A percentile compares a stretch with the other conserved stretches of the same genome.
Evolutionary conservation across 176 grass and related monocot species (phyloP).

Genomic region (Coix lacrymajobi): DNA sequence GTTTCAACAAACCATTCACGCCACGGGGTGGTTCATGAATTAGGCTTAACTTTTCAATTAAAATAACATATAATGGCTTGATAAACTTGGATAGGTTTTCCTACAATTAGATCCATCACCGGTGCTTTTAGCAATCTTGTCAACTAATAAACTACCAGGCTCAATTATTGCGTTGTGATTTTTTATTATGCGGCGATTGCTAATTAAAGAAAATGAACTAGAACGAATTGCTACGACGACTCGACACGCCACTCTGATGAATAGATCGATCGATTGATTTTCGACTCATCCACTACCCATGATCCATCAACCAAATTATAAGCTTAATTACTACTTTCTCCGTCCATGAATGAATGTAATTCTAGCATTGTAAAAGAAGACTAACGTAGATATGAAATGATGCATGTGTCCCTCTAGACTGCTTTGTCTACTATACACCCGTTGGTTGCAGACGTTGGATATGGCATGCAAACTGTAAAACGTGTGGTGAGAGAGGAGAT

Average conservation of each 20-base stretch:
- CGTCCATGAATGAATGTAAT: no score
- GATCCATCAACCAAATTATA: background rate
- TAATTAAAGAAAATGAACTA: background rate
- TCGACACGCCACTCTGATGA: background rate
- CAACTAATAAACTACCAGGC: background rate
- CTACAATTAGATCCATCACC: background rate
- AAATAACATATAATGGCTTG: background rate
- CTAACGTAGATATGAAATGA: no score
- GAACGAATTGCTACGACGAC: background rate
- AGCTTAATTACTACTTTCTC: no score
- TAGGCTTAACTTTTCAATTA: background rate
- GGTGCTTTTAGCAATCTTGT: background rate
- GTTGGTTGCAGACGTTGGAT: no score
- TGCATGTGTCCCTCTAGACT: no score
- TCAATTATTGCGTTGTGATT: background rate
- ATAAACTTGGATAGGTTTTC: background rate
- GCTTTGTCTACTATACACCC: no score
- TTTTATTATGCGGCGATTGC: background rate
- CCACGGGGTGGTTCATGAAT: background rate
- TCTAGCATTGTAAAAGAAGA: no score
- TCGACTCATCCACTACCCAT: background rate
- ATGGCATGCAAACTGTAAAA: no score
- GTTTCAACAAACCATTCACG: background rate
- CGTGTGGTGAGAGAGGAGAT: no score
- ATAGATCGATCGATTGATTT: background rate